Evolutionary conservation across 441 rosid genomes (phyloP), one percentile per base, ranked within the genome.

Genomic region (Populus trichocarpa): DNA sequence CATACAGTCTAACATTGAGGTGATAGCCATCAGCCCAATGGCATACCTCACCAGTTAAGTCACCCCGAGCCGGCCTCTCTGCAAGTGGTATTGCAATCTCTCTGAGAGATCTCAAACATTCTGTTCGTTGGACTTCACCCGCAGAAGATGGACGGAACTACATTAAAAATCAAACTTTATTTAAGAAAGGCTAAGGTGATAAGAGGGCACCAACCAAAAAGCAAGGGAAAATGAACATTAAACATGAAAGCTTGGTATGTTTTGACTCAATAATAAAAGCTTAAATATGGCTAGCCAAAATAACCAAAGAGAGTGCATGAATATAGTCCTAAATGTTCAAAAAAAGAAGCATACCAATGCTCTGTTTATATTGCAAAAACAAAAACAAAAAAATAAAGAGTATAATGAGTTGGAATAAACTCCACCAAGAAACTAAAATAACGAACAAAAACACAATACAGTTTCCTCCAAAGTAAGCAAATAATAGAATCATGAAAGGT

Each of bases 1-100:
- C 97, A 66, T 95, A 97, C 67, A 97, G 88, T 83, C 90, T 93
- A 81, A 93, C 91, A 84, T 97, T 97, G 78, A 97, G 87, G 88
- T 91, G 96, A 84, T 95, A 97, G 59, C 99, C 99, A 90, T 95
- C 99, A 65, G 97, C 98, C 99, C 99, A 97, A 79, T 97, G 99
- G 91, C 97, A 93, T 50, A 97, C 93, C 92, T 93, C 98, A 82
- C 99, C 99, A 64, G 99, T 93, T 85, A 93, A 90, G 89, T 97
- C 99, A 84, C 97, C 98, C 73, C 96, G 94, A 71, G 98, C 98
- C 18, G 99, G 98, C 83, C 99, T 93, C 91, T 95, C 98, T 76
- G 99, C 97, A 86, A 97, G 96, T 85, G 97, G 91, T 81, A 84
- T 86, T 76, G 96, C 94, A 85, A 93, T 87, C 79, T 95, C 98